phyloP scores from a whole-genome alignment of 768 basidiomycete genomes.

The Asterophora parasitica region DNA sequence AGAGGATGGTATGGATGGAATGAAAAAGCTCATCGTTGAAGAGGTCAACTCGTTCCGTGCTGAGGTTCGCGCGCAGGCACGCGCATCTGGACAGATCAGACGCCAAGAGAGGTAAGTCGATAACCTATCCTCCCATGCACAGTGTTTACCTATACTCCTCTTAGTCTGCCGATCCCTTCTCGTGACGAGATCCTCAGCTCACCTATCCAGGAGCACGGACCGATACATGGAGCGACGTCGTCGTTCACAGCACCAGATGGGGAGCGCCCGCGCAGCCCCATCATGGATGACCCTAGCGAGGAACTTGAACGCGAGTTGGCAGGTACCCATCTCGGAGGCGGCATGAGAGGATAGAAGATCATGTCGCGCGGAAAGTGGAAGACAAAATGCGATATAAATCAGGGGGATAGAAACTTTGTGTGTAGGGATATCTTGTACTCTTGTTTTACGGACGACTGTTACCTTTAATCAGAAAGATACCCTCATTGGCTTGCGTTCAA shows the following conservation, averaged over 20 bases:
- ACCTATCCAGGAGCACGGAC: slow-evolving; percentile 62
- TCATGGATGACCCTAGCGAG: slow-evolving; percentile 82
- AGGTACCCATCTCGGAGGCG: slow-evolving; percentile 49
- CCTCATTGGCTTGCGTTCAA: too few relatives aligned
- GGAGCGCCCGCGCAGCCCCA: slow-evolving; percentile 56
- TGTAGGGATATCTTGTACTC: not conserved
- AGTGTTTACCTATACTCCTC: slow-evolving; percentile 7
- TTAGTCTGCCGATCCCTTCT: slow-evolving; percentile 71
- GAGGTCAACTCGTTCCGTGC: slow-evolving; percentile 89
- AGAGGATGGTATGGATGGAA: slow-evolving; percentile 94
- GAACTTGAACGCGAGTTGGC: slow-evolving; percentile 86
- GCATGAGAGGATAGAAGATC: slow-evolving; percentile 21
- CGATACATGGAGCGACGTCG: slow-evolving; percentile 63
- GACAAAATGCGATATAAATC: not conserved
- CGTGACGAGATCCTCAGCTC: slow-evolving; percentile 80
- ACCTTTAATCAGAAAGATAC: too few relatives aligned
- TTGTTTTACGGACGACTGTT: not conserved
- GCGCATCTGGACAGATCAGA: slow-evolving; percentile 66
- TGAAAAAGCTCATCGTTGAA: slow-evolving; percentile 92
- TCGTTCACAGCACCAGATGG: slow-evolving; percentile 47
- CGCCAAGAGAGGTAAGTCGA: slow-evolving; percentile 65
- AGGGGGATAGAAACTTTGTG: slow-evolving; percentile 1
- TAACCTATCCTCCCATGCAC: not conserved
- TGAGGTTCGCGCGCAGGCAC: slow-evolving; percentile 82
- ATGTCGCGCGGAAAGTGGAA: not conserved